Evolutionary conservation across 768 basidiomycete genomes (phyloP).

Genomic region (Leccinum rimulosum): DNA sequence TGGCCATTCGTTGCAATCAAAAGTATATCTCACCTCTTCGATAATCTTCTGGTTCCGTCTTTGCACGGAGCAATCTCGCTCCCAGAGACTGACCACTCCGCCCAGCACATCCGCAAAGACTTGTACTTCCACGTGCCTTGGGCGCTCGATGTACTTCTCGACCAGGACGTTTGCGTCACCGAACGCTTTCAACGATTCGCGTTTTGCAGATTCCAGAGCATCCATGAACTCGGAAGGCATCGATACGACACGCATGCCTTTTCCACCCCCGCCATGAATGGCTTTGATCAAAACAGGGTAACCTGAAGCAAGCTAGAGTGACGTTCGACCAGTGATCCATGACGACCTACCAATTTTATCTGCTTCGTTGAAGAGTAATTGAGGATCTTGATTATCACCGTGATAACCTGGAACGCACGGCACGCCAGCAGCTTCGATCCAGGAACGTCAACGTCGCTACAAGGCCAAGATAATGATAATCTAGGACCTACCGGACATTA

Average conservation of each 20-base stretch:
- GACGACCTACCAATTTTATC: constrained; percentile 58
- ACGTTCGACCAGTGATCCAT: neutral
- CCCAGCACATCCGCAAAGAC: constrained; percentile 85
- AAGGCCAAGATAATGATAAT: neutral
- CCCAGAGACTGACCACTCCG: constrained; percentile 91
- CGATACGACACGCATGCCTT: constrained; percentile 87
- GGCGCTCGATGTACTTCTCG: constrained; percentile 84
- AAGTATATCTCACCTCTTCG: constrained; percentile 57
- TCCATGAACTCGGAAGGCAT: constrained; percentile 71
- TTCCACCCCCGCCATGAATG: constrained; percentile 94
- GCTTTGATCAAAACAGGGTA: constrained; percentile 96
- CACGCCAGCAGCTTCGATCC: constrained; percentile 69
- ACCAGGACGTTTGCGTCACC: constrained; percentile 84
- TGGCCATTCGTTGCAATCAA: neutral
- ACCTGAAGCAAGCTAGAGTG: constrained; percentile 37
- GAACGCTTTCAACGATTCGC: constrained; percentile 86
- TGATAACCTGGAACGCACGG: constrained; percentile 96
- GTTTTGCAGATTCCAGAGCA: constrained; percentile 80
- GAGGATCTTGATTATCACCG: constrained; percentile 72
- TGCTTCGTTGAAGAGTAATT: constrained; percentile 67
- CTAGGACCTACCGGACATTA: constrained; percentile 67
- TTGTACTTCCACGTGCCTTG: constrained; percentile 92
- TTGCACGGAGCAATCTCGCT: constrained; percentile 91
- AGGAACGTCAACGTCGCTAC: constrained; percentile 6
- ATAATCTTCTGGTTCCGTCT: constrained; percentile 94